Evolutionary conservation across 257 asterid genomes (phyloP).

Genomic region (Petunia secreta): DNA sequence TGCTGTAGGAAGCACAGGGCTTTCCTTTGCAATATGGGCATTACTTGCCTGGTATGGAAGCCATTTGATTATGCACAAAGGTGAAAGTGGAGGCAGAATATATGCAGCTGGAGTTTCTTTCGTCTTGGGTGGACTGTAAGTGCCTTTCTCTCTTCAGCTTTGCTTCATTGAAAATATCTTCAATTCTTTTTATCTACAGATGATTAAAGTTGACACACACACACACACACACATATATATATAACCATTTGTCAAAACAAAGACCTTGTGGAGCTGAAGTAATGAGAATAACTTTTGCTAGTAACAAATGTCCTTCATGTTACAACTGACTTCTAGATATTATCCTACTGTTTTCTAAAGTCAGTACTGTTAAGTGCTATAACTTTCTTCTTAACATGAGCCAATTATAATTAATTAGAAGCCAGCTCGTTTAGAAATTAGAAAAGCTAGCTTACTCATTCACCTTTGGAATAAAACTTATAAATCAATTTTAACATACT

Average conservation of each 20-base stretch:
- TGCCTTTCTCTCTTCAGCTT: background rate
- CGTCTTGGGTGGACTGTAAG: conserved; percentile 89
- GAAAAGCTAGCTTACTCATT: too few relatives aligned
- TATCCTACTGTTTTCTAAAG: background rate
- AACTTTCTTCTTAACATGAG: background rate
- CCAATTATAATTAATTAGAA: background rate
- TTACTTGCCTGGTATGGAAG: conserved; percentile 95
- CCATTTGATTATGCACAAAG: conserved; percentile 68
- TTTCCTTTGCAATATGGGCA: conserved; percentile 89
- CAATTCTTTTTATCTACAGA: too few relatives aligned
- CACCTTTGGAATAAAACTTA: too few relatives aligned
- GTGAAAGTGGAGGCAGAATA: conserved; percentile 83
- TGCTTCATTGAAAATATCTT: too few relatives aligned
- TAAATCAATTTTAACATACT: too few relatives aligned
- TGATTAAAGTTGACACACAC: too few relatives aligned
- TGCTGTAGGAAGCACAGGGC: conserved; percentile 77
- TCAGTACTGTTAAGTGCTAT: background rate
- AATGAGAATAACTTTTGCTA: background rate
- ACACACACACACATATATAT: too few relatives aligned
- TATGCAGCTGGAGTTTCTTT: conserved; percentile 78
- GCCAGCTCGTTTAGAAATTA: background rate
- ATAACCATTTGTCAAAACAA: too few relatives aligned
- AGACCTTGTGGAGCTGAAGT: too few relatives aligned
- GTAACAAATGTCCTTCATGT: background rate
- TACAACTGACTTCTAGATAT: background rate